Evolutionary conservation across 176 grass and related monocot species (phyloP).

Genomic region (Neostapfia colusana): DNA sequence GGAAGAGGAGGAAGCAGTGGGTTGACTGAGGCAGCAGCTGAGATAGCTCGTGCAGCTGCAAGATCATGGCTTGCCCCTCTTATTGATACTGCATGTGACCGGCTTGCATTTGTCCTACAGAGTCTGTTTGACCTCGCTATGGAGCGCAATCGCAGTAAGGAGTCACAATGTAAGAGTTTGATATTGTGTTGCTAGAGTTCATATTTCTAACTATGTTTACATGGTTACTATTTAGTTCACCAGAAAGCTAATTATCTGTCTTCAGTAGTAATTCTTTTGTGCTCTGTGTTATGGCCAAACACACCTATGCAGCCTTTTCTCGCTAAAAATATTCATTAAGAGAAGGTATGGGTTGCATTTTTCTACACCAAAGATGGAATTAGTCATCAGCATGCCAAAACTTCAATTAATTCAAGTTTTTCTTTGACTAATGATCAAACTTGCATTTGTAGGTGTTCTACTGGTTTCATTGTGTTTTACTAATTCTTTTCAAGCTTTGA

Average conservation of each 20-base stretch:
- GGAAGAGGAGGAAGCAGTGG: conserved; percentile 80
- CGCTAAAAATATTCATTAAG: background rate
- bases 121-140: conserved; percentile 94
- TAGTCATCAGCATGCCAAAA: conserved; percentile 10
- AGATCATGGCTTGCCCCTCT: conserved; percentile 89
- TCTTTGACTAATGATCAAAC: background rate
- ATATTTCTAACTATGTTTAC: conserved; percentile 6
- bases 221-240: conserved; percentile 7
- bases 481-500: conserved; percentile 5
- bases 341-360: background rate
- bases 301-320: conserved; percentile 2
- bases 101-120: conserved; percentile 91
- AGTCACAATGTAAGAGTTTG: conserved; percentile 57
- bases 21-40: conserved; percentile 82
- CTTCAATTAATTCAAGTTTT: background rate
- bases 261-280: conserved; percentile 1
- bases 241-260: conserved; percentile 3
- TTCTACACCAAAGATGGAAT: background rate
- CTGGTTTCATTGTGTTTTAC: background rate
- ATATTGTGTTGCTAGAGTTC: conserved; percentile 10
- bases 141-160: conserved; percentile 62
- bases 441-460: background rate
- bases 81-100: conserved; percentile 86
- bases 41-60: conserved; percentile 86
- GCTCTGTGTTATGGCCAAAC: background rate